Evolutionary conservation across 169 alveolate species (phyloP), one percentile per base, ranked within the genome.

Genomic region (Babesia divergens): DNA sequence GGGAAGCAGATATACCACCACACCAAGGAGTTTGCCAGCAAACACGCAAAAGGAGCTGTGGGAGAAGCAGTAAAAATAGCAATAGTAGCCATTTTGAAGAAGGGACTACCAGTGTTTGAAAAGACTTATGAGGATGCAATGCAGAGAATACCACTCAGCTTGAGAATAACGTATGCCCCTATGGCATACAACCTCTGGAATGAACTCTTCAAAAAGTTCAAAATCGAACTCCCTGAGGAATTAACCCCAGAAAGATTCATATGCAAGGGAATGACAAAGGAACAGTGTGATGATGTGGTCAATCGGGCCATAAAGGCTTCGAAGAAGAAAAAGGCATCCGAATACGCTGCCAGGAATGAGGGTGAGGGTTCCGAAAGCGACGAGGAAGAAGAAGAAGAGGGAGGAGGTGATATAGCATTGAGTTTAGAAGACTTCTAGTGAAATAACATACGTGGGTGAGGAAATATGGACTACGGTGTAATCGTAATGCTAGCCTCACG

Each of bases 21-120:
- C 13, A 29, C 49, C 47, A 62, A 46, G 31, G 51, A 62, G 18
- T 62, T 34, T 34, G 49, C 72, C 4, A 6, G 47, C 9, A 62
- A 43, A 24, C 59, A 62, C 49, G 72, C 72, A 24, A 62, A 62
- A 46, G 59, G 59, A 9, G 60, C 60, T 18, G 32, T 62, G 0
- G 43, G 35, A 2, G 60, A 47, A 1, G 72, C 59, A 6, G 72
- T 62, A 24, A 62, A 46, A 20, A 8, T 62, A n/a, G 3, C 35
- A 3, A 5, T 62, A 13, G 34, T 52, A 5, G 24, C 72, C 24
- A 29, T 62, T 20, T n/a, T 77, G 11, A 37, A 77, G 49, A 65
- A 77, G 67, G 66, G 74, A 3, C 43, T 77, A 7, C 86, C 86
- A 3, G 65, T 32, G 11, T 62, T 77, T 34, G 86, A 77, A 43